Evolutionary conservation across 208 protist species (phyloP).

Genomic region (Lotmaria passim): DNA sequence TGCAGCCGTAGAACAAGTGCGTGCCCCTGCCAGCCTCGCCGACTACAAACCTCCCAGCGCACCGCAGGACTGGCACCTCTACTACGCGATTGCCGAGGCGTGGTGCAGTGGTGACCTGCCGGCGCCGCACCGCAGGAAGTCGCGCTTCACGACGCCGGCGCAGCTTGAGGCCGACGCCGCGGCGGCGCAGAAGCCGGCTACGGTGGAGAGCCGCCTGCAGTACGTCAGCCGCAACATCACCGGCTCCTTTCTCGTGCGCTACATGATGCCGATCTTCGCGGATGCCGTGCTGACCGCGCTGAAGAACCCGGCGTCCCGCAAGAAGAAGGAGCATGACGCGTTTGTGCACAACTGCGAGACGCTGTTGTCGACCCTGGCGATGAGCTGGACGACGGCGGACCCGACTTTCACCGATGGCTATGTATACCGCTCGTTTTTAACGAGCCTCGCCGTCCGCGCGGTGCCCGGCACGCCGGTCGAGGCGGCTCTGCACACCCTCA

Average conservation of each 20-base stretch:
- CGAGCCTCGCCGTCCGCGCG: conserved; percentile 56
- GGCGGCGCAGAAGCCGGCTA: conserved; percentile 20
- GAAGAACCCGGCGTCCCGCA: conserved; percentile 39
- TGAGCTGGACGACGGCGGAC: conserved; percentile 27
- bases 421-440: conserved; percentile 74
- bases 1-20: conserved; percentile 1
- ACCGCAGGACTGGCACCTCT: conserved; percentile 63
- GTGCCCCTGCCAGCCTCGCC: conserved; percentile 32
- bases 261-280: conserved; percentile 73
- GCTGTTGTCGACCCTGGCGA: conserved; percentile 38
- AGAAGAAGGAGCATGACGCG: conserved; percentile 32
- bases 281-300: conserved; percentile 58
- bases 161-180: conserved; percentile 28
- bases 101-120: conserved; percentile 51
- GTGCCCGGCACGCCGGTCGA: conserved; percentile 55
- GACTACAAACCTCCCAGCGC: conserved; percentile 36
- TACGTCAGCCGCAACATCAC: conserved; percentile 74
- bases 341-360: conserved; percentile 53
- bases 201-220: conserved; percentile 45
- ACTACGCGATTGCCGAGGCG: conserved; percentile 63
- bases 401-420: conserved; percentile 48
- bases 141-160: conserved; percentile 19
- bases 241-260: conserved; percentile 70
- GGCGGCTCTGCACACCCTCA: conserved; percentile 46
- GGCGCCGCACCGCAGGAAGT: conserved; percentile 17